Base-by-base conservation (phyloP, 2,329 filamentous ascomycete genomes). In the Aplosporella prunicola region DNA sequence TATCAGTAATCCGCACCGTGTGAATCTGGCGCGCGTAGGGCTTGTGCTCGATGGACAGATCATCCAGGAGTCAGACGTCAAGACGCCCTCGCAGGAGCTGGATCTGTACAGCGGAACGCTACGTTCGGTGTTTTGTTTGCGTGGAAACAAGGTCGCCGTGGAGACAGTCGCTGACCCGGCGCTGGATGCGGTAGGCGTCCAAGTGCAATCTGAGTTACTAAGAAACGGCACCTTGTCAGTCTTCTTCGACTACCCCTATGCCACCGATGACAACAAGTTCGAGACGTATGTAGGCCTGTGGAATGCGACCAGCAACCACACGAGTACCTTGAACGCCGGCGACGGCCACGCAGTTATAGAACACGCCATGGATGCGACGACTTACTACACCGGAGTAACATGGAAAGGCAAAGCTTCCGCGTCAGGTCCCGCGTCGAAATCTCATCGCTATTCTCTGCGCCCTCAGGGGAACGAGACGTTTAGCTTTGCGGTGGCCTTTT, bases 281-380 rank as follows among this genome's bases (percentile, higher is more conserved):
- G 68, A 73, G 24, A 68, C 67, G 2, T 74, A 67, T 42, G 69
- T 74, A 2, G 70, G 70, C 1, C 50, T 69, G 4, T 71, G 66
- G 52, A 68, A 71, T 47, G 62, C 61, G 5, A 66, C 67, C 1
- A 51, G 51, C 5, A 61, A 61, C 10, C 68, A 72, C 43, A 59
- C 48, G 2, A 71, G 68, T 0, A 49, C 40, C 0, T 44, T 70
- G 1, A 42, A 47, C 9, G 42, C 39, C 3, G 51, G 48, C 9
- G 36, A 45, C 0, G 48, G 48, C 15, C 49, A 50, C 11, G 66
- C 64, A 14, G 55, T 43, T 2, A 67, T 71, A 32, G 53, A 50
- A 23, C 68, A 71, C 43, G 58, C 58, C 5, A 45, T 71, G 8
- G 63, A 64, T 38, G 53, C 55, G 2, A 64, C 60, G 1, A 61